These are phyloP conservation scores for Rhodotorula taiwanensis DNA, from an alignment of 768 basidiomycete genomes.

Conservation along the genomic window DNA sequence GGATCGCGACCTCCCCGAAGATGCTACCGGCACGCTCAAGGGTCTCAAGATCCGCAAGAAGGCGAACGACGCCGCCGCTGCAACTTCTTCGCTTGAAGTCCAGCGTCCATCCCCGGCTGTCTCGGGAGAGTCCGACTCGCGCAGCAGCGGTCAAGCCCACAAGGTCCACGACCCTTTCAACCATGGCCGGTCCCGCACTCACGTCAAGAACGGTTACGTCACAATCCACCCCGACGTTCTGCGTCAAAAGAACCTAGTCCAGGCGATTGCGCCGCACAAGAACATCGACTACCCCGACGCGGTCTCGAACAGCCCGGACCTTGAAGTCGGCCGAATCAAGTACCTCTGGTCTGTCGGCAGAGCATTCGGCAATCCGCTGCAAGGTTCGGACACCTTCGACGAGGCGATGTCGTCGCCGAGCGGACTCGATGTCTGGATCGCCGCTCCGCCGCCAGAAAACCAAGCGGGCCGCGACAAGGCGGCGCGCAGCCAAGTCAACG, in stretches of 20 bases:
- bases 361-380: neutral
- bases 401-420: neutral
- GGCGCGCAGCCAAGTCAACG: neutral
- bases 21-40: neutral
- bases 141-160: neutral
- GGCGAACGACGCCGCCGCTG: neutral
- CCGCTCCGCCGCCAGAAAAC: neutral
- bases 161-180: slow-evolving; percentile 8
- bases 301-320: neutral
- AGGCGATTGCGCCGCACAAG: neutral
- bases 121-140: neutral
- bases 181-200: neutral
- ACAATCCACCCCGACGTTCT: neutral
- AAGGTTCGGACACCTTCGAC: slow-evolving; percentile 12
- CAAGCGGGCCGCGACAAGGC: neutral
- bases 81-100: neutral
- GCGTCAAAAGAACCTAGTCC: neutral
- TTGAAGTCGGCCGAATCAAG: slow-evolving; percentile 9
- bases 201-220: slow-evolving; percentile 13
- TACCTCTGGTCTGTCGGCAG: slow-evolving; percentile 4
- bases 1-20: too few species aligned
- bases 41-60: neutral
- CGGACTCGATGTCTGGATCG: slow-evolving; percentile 17
- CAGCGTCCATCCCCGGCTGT: neutral
- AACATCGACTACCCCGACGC: neutral